Conservation (phyloP, 2,329 filamentous ascomycete genomes). For the Arthrobotrys sinensis region DNA sequence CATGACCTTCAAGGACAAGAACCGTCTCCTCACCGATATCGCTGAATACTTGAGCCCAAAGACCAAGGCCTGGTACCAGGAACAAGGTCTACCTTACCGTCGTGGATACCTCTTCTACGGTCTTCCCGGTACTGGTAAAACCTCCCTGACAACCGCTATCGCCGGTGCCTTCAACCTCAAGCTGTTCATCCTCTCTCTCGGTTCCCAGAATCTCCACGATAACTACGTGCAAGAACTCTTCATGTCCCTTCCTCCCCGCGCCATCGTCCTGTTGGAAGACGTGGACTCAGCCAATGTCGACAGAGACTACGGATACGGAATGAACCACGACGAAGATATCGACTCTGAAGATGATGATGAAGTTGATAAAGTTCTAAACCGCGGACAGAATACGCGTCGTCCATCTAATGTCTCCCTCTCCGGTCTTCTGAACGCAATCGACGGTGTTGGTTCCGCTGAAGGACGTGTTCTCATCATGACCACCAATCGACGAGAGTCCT, state of each 20-base stretch:
- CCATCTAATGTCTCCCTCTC: slow-evolving; percentile 74
- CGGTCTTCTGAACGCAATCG: slow-evolving; percentile 78
- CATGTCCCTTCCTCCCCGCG: slow-evolving; percentile 77
- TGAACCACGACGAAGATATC: slow-evolving; percentile 59
- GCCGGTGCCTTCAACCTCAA: slow-evolving; percentile 79
- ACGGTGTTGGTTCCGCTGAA: slow-evolving; percentile 79
- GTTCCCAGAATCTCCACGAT: slow-evolving; percentile 73
- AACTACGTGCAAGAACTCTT: slow-evolving; percentile 78
- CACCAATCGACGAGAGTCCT: slow-evolving; percentile 77
- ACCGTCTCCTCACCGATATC: slow-evolving; percentile 75
- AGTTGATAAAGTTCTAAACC: slow-evolving; percentile 66
- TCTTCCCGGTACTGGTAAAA: slow-evolving; percentile 85
- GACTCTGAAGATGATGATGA: slow-evolving; percentile 65
- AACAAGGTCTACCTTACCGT: slow-evolving; percentile 87
- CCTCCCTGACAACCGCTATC: slow-evolving; percentile 78
- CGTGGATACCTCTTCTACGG: slow-evolving; percentile 87
- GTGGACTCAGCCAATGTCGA: slow-evolving; percentile 75
- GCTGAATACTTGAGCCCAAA: slow-evolving; percentile 76
- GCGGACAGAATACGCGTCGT: slow-evolving; percentile 64
- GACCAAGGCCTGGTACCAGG: slow-evolving; percentile 83
- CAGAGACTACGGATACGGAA: slow-evolving; percentile 62
- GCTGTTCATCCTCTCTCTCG: slow-evolving; percentile 79
- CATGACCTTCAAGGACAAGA: slow-evolving; percentile 75
- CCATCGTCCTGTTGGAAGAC: slow-evolving; percentile 82
- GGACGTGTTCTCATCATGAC: slow-evolving; percentile 82